Base-by-base conservation (phyloP, 2,329 filamentous ascomycete genomes). In the Ascochyta lentis region DNA sequence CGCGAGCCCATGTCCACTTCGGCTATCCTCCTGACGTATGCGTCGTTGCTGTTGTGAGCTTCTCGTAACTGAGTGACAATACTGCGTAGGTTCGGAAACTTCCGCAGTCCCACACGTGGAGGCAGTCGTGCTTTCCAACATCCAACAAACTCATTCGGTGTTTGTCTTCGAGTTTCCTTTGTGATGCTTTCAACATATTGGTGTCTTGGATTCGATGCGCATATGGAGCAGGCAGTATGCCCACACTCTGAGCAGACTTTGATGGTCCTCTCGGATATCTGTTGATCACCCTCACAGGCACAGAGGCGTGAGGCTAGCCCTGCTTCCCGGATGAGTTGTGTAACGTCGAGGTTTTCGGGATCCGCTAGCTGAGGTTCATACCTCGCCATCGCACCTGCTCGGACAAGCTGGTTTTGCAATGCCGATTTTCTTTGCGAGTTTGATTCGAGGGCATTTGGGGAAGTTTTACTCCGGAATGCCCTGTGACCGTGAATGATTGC, bases 121-220 rank as follows among this genome's bases (percentile, higher is more conserved):
- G 73, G 72, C 7, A 76, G 41, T 4, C 27, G 35, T 0, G 56
- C 26, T 37, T 63, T 79, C 56, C 85, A 72, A 3, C 69, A 56
- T 1, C 67, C 66, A 26, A 80, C 73, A 62, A 86, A 85, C 0
- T 73, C 66, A 22, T 71, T 62, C 0, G 83, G 81, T 4, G 27
- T 47, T 7, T 67, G 48, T 15, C 67, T 64, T 7, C 82, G 78
- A 5, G 54, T 31, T 22, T 56, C 33, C 45, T 31, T 22, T 52
- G 6, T 54, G 16, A 4, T 53, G 41, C 1, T 34, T 13, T 29
- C 27, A 9, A 31, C 24, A 53, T 83, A 85, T 3, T 67, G 59
- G 60, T 86, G 84, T 7, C 63, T 60, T 0, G 86, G 86, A 37
- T 85, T 86, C 2, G 80, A 80, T 2, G 78, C 80, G 61, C 85